A percentile compares a stretch with the other conserved stretches of the same genome.
phyloP scores from a whole-genome alignment of 1,284 basidiomycete genomes.

The Pseudozyma sp. region DNA sequence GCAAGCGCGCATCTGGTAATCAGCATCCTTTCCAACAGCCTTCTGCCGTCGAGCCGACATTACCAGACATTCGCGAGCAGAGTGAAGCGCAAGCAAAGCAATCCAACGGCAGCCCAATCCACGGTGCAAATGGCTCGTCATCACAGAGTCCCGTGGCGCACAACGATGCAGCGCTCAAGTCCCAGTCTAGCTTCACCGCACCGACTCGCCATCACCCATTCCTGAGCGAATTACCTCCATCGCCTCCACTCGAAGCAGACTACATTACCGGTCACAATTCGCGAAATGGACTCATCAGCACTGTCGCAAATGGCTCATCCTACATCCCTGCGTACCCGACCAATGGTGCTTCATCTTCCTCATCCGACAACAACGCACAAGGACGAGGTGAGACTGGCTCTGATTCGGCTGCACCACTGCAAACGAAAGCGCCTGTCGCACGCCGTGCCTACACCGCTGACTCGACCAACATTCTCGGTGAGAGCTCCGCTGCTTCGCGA shows the following conservation, averaged over 20 bases:
- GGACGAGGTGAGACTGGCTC: background rate
- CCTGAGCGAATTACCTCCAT: slow-evolving; percentile 61
- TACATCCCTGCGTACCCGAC: slow-evolving; percentile 9
- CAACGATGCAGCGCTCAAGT: slow-evolving; percentile 43
- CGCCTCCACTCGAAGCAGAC: slow-evolving; percentile 59
- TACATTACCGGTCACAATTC: slow-evolving; percentile 40
- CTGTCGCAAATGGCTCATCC: slow-evolving; percentile 21
- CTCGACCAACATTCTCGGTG: slow-evolving; percentile 13
- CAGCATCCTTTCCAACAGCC: slow-evolving; percentile 21
- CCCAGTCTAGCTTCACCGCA: slow-evolving; percentile 47
- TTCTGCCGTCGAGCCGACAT: slow-evolving; percentile 11
- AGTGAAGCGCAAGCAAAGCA: slow-evolving; percentile 15
- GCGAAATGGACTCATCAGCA: slow-evolving; percentile 44
- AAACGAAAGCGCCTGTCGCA: slow-evolving; percentile 35
- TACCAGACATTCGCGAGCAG: slow-evolving; percentile 17
- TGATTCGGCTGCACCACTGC: slow-evolving; percentile 8
- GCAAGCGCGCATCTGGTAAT: slow-evolving; percentile 42
- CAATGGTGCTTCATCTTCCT: slow-evolving; percentile 5
- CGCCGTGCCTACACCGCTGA: slow-evolving; percentile 46
- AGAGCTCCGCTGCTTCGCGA: background rate
- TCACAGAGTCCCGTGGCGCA: slow-evolving; percentile 6
- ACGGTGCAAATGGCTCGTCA: slow-evolving; percentile 5
- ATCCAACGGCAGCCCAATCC: slow-evolving; percentile 8
- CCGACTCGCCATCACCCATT: slow-evolving; percentile 54
- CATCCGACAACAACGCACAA: background rate